A percentile compares a stretch with the other conserved stretches of the same genome.
These are phyloP conservation scores for Ascochyta rabiei DNA, from an alignment of 2,329 filamentous ascomycete species.

Conservation along the genomic window DNA sequence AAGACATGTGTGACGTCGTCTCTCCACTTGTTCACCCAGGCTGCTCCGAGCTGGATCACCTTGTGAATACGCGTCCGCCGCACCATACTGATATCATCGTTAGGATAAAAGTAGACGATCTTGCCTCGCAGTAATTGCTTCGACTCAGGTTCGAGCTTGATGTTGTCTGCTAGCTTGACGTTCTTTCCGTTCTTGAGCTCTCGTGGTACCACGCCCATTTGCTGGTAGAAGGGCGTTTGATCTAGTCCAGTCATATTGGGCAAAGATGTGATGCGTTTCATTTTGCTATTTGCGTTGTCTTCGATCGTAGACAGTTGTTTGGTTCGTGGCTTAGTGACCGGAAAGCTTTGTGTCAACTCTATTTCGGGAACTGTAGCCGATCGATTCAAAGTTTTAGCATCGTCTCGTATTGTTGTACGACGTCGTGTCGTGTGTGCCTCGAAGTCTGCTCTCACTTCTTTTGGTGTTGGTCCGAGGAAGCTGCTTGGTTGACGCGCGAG, in stretches of 20 bases:
- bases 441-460: constrained; percentile 36
- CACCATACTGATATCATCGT: constrained; percentile 72
- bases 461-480: constrained; percentile 41
- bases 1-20: constrained; percentile 75
- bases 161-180: constrained; percentile 37
- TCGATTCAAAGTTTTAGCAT: constrained; percentile 11
- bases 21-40: constrained; percentile 66
- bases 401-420: constrained; percentile 18
- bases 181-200: constrained; percentile 39
- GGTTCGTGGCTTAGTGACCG: constrained; percentile 14
- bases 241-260: constrained; percentile 21
- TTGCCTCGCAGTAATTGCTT: constrained; percentile 44
- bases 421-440: constrained; percentile 27
- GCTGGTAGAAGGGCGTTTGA: constrained; percentile 35
- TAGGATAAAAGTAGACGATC: constrained; percentile 72
- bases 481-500: constrained; percentile 27
- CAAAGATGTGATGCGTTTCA: constrained; percentile 34
- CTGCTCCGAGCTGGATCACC: constrained; percentile 68
- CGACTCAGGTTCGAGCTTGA: constrained; percentile 39
- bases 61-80: constrained; percentile 75
- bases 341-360: constrained; percentile 22
- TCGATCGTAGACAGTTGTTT: not conserved
- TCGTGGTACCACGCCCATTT: constrained; percentile 36
- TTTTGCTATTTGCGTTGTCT: constrained; percentile 8
- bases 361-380: constrained; percentile 29